Evolutionary conservation across 2,329 filamentous ascomycete species (phyloP).

Genomic region (Neopestalotiopsis clavispora): DNA sequence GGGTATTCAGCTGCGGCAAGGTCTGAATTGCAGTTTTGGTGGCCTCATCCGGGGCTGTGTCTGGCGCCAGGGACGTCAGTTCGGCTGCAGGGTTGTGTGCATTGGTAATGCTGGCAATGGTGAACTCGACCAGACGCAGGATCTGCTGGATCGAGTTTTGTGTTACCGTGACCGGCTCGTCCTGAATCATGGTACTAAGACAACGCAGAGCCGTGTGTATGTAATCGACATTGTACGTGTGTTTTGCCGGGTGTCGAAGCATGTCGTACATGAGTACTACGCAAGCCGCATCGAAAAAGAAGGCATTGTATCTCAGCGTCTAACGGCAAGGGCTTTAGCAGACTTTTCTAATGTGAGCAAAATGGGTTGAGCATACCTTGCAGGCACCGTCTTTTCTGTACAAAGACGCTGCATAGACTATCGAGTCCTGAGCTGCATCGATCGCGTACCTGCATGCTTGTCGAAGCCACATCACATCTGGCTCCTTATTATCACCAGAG

Average conservation of each 20-base stretch:
- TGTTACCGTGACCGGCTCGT: conserved; percentile 26
- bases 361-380: conserved; percentile 14
- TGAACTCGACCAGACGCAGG: conserved; percentile 26
- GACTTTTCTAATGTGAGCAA: background rate
- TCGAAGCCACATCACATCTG: conserved; percentile 33
- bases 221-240: conserved; percentile 34
- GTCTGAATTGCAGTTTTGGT: background rate
- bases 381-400: conserved; percentile 21
- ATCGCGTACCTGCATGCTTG: conserved; percentile 34
- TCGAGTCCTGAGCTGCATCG: conserved; percentile 35
- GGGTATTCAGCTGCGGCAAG: conserved; percentile 21
- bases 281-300: conserved; percentile 35
- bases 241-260: conserved; percentile 32
- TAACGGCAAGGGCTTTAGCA: background rate
- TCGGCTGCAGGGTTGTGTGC: conserved; percentile 17
- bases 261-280: conserved; percentile 36
- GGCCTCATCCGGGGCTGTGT: background rate
- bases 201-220: conserved; percentile 31
- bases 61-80: background rate
- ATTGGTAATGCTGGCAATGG: conserved; percentile 26
- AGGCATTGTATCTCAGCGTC: conserved; percentile 27
- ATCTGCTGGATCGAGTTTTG: conserved; percentile 26
- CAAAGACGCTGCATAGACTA: conserved; percentile 25
- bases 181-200: conserved; percentile 28
- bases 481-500: conserved; percentile 8